phyloP scores from a whole-genome alignment of 495 filamentous ascomycete species.

The Penicillium flavigenum region DNA sequence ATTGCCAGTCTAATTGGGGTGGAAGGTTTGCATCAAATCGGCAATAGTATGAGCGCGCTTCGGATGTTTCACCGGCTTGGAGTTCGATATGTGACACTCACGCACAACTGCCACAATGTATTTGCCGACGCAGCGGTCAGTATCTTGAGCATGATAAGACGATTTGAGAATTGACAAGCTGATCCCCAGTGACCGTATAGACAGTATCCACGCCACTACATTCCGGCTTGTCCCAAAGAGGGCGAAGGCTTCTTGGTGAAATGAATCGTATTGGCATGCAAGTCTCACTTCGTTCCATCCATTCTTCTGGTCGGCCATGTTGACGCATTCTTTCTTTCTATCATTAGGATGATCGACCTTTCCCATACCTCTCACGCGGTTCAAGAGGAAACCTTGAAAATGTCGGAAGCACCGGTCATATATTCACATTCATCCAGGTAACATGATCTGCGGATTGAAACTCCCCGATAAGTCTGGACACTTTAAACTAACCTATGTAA shows the following conservation, averaged over 20 bases:
- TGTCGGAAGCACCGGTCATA: conserved; percentile 66
- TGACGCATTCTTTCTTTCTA: too few relatives aligned
- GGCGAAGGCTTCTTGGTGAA: conserved; percentile 37
- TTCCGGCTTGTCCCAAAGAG: not conserved
- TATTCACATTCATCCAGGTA: conserved; percentile 71
- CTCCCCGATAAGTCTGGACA: conserved; percentile 17
- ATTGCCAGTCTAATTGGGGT: conserved; percentile 30
- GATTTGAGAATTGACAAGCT: too few relatives aligned
- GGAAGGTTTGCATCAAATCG: conserved; percentile 32
- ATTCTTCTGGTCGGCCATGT: not conserved
- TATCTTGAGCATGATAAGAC: not conserved
- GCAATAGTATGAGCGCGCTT: conserved; percentile 30
- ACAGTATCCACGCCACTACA: not conserved
- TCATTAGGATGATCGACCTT: conserved; percentile 62
- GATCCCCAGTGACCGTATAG: not conserved
- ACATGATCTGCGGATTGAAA: not conserved
- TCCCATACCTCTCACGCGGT: conserved; percentile 65
- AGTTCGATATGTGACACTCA: conserved; percentile 37
- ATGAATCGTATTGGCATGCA: conserved; percentile 78
- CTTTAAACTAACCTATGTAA: not conserved
- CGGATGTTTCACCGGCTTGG: conserved; percentile 37
- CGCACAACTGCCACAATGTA: conserved; percentile 39
- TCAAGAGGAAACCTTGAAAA: conserved; percentile 63
- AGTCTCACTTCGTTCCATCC: not conserved
- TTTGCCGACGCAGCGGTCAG: conserved; percentile 21